Conservation (phyloP, 73 alveolate genomes). For the Stentor coeruleus region DNA sequence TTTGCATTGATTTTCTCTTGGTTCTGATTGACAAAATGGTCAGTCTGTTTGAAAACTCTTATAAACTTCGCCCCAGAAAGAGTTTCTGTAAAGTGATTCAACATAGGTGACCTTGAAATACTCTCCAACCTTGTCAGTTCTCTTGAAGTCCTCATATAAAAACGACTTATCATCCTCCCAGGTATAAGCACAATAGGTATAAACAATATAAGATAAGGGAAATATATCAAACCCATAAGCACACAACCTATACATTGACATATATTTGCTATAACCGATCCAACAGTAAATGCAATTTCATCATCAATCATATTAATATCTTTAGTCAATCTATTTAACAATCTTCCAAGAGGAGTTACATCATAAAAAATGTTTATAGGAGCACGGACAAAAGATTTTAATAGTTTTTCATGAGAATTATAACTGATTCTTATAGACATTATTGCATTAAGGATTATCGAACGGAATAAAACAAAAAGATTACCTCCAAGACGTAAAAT, state of each 20-base stretch:
- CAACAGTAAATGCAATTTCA: constrained; percentile 5
- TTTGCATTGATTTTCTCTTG: constrained; percentile 15
- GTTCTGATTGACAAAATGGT: neutral
- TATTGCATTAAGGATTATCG: neutral
- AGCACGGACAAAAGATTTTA: constrained; percentile 53
- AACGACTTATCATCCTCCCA: neutral
- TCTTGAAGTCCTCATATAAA: neutral
- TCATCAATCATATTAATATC: constrained; percentile 44
- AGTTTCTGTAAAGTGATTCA: constrained; percentile 29
- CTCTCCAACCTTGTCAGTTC: constrained; percentile 32
- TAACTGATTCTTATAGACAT: neutral
- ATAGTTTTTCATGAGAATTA: constrained; percentile 53
- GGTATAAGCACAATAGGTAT: neutral
- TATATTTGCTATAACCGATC: neutral
- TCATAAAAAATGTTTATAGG: constrained; percentile 90
- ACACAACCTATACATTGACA: neutral
- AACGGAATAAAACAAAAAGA: neutral
- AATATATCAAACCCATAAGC: neutral
- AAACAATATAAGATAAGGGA: neutral
- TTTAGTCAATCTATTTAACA: constrained; percentile 71
- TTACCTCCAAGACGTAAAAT: neutral
- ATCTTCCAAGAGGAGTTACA: constrained; percentile 89
- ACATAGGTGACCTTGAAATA: constrained; percentile 26
- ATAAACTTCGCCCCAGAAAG: constrained; percentile 21
- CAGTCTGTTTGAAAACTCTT: constrained; percentile 4